A percentile compares a stretch with the other conserved stretches of the same genome.
These are phyloP conservation scores for Arthroderma sp. DNA, from an alignment of 2,329 filamentous ascomycete genomes.

Conservation along the genomic window DNA sequence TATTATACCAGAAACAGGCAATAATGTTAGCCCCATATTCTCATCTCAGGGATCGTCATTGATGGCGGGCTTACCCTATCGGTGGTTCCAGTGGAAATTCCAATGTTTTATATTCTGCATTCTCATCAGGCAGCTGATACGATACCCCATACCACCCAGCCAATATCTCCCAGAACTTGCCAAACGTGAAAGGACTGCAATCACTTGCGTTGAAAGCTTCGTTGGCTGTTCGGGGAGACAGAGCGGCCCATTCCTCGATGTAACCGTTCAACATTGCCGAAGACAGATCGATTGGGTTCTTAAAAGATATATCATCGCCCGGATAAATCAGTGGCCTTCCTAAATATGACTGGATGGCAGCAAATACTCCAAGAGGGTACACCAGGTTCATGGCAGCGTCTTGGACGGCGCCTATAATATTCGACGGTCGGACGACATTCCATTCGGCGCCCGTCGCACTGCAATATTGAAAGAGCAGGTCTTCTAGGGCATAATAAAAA, in stretches of 20 bases:
- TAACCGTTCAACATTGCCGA: conserved; percentile 15
- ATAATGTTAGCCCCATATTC: neutral
- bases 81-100: conserved; percentile 8
- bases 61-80: conserved; percentile 10
- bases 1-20: conserved; percentile 2
- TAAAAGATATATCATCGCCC: conserved; percentile 12
- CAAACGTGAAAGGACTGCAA: conserved; percentile 15
- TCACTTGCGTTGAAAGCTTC: conserved; percentile 20
- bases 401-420: conserved; percentile 16
- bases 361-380: conserved; percentile 15
- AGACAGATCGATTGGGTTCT: conserved; percentile 12
- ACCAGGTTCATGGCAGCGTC: conserved; percentile 16
- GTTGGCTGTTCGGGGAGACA: conserved; percentile 13
- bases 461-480: conserved; percentile 14
- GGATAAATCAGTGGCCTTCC: conserved; percentile 13
- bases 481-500: conserved; percentile 19
- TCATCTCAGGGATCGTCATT: neutral
- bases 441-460: conserved; percentile 12
- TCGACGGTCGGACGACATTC: conserved; percentile 16
- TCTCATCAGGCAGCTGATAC: conserved; percentile 11
- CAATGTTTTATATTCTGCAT: conserved; percentile 5
- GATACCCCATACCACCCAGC: conserved; percentile 16
- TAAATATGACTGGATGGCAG: conserved; percentile 13
- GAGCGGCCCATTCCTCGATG: conserved; percentile 18
- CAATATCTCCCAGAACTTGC: conserved; percentile 16